These are phyloP conservation scores for Rhizopogon roseolus DNA, from an alignment of 768 basidiomycete species.

Conservation along the genomic window DNA sequence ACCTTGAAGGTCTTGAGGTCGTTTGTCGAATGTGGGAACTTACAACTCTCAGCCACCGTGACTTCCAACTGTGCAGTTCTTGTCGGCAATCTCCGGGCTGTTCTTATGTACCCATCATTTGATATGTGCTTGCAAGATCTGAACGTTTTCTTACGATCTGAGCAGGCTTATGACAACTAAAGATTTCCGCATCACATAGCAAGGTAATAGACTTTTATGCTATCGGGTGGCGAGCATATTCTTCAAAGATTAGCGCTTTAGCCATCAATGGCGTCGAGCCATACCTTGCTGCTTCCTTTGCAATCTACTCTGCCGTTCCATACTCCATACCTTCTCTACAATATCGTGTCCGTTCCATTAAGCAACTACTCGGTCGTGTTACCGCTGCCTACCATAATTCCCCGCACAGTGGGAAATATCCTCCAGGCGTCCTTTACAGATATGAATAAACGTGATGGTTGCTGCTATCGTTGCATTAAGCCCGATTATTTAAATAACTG, in stretches of 20 bases:
- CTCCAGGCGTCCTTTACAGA: conserved; percentile 7
- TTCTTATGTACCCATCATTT: no score
- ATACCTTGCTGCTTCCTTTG: conserved; percentile 6
- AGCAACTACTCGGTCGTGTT: conserved; percentile 8
- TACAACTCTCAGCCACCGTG: conserved; percentile 41
- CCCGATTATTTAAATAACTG: no score
- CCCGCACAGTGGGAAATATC: conserved; percentile 16
- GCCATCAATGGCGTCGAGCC: neutral
- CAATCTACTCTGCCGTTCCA: conserved; percentile 18
- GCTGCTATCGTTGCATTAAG: conserved; percentile 13
- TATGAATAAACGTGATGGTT: conserved; percentile 19
- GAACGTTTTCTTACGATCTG: no score
- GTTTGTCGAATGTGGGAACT: conserved; percentile 31
- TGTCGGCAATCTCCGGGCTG: conserved; percentile 29
- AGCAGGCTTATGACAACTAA: no score
- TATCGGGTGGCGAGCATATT: neutral
- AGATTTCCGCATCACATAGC: no score
- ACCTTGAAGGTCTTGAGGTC: conserved; percentile 50
- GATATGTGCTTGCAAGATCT: no score
- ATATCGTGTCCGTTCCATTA: conserved; percentile 14
- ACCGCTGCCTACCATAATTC: conserved; percentile 15
- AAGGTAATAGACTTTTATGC: no score
- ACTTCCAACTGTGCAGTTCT: conserved; percentile 43
- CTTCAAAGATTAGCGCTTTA: neutral
- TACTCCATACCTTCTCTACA: conserved; percentile 10